Evolutionary conservation across 495 filamentous ascomycete genomes (phyloP).

Genomic region (Parathielavia hyrcaniae): DNA sequence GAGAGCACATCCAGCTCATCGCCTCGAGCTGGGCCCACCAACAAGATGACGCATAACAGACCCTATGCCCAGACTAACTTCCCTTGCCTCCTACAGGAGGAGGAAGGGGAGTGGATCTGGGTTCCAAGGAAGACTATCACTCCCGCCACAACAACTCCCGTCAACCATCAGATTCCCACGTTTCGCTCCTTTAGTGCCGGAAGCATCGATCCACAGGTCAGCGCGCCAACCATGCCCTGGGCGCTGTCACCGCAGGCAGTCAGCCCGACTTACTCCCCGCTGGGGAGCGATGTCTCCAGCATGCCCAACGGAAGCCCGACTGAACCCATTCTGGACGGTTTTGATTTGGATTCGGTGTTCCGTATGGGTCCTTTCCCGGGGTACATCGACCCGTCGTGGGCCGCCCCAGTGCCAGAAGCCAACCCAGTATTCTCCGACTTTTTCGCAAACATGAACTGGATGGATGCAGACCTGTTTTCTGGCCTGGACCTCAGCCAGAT

Average conservation of each 20-base stretch:
- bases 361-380: background rate
- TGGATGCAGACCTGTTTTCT: background rate
- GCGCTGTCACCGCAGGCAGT: no score
- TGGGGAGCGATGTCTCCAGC: no score
- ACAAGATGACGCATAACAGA: conserved; percentile 9
- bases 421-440: no score
- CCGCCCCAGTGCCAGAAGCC: background rate
- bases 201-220: no score
- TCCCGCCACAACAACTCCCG: background rate
- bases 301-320: background rate
- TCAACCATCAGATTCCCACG: no score
- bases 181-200: no score
- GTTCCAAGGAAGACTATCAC: conserved; percentile 5
- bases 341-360: conserved; percentile 3
- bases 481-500: background rate
- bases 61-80: background rate
- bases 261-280: no score
- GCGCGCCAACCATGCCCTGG: no score
- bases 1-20: conserved; percentile 6
- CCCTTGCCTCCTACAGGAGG: conserved; percentile 8
- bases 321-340: conserved; percentile 1
- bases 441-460: background rate
- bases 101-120: conserved; percentile 20
- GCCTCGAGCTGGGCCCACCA: conserved; percentile 6
- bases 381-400: background rate